Conservation (phyloP, 2,329 filamentous ascomycete genomes). For the Onygena corvina region DNA sequence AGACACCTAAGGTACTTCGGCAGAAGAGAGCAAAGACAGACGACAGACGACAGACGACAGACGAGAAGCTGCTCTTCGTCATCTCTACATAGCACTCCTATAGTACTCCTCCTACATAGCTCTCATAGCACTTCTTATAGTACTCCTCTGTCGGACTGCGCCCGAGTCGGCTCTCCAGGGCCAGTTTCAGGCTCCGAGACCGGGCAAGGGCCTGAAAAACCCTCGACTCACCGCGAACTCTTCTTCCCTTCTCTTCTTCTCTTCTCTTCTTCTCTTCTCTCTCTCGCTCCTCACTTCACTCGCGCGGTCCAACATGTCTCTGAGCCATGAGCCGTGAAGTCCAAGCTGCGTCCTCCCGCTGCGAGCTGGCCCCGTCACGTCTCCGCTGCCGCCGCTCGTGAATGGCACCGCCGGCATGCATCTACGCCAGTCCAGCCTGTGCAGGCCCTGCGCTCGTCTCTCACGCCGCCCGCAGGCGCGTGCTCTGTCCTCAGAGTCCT, state of each 20-base stretch:
- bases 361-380: constrained; percentile 5
- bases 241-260: neutral
- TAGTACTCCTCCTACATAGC: no score
- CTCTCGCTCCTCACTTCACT: neutral
- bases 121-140: no score
- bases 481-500: constrained; percentile 19
- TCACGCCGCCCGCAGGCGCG: constrained; percentile 18
- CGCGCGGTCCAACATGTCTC: neutral
- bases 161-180: neutral
- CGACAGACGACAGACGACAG: no score
- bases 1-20: no score
- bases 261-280: neutral
- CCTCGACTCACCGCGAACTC: neutral
- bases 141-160: neutral
- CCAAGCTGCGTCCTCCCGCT: neutral
- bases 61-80: no score
- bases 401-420: constrained; percentile 27
- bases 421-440: constrained; percentile 25
- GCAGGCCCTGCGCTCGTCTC: constrained; percentile 22
- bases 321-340: constrained; percentile 3
- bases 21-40: no score
- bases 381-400: constrained; percentile 17
- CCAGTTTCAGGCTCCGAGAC: neutral
- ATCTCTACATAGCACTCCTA: no score
- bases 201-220: neutral